These are phyloP conservation scores for Stagonosporopsis tanaceti DNA, from an alignment of 2,329 filamentous ascomycete genomes.

Conservation along the genomic window DNA sequence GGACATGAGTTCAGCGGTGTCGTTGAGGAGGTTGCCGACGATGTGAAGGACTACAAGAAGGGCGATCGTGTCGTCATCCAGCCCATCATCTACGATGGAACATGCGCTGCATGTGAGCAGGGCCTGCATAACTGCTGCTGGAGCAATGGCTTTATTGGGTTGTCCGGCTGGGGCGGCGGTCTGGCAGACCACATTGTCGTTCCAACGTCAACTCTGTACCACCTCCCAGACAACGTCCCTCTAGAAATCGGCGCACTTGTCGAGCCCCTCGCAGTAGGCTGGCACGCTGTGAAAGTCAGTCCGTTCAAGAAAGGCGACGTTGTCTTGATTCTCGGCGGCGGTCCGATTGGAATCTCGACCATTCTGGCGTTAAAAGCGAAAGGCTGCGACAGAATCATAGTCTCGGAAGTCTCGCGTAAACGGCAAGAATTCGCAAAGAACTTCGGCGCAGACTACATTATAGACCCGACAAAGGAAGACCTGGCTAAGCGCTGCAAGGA, in stretches of 20 bases:
- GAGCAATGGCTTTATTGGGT: slow-evolving; percentile 62
- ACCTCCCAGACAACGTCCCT: slow-evolving; percentile 60
- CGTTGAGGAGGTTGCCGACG: slow-evolving; percentile 61
- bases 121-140: slow-evolving; percentile 64
- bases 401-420: slow-evolving; percentile 59
- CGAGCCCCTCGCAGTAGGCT: slow-evolving; percentile 64
- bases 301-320: slow-evolving; percentile 57
- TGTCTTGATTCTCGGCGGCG: slow-evolving; percentile 61
- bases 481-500: slow-evolving; percentile 54
- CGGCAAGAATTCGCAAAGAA: slow-evolving; percentile 59
- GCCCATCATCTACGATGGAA: slow-evolving; percentile 64
- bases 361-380: slow-evolving; percentile 43
- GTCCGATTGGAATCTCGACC: slow-evolving; percentile 60
- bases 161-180: slow-evolving; percentile 63
- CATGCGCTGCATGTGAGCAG: slow-evolving; percentile 61
- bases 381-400: slow-evolving; percentile 56
- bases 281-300: slow-evolving; percentile 63
- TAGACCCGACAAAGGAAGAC: slow-evolving; percentile 61
- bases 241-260: slow-evolving; percentile 62
- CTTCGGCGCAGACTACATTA: slow-evolving; percentile 61
- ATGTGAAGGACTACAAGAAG: slow-evolving; percentile 56
- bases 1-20: slow-evolving; percentile 63
- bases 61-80: slow-evolving; percentile 60
- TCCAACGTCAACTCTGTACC: slow-evolving; percentile 56
- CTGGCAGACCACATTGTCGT: slow-evolving; percentile 62